These are phyloP conservation scores for Candida freyschussii DNA, from an alignment of 1,139 yeast genomes.

Conservation along the genomic window DNA sequence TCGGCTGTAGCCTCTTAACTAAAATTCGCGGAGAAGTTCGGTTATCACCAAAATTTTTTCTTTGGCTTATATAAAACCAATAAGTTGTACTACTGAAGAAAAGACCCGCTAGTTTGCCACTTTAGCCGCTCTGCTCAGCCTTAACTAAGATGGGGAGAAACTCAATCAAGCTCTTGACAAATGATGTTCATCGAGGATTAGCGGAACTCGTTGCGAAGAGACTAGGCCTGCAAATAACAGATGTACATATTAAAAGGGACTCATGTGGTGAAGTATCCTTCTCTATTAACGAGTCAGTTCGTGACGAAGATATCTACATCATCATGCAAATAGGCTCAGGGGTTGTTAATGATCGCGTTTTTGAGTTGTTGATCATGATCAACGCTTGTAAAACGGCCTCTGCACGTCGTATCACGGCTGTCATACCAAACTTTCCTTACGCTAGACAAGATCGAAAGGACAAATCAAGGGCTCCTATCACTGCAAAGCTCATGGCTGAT, in stretches of 20 bases:
- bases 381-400: conserved; percentile 95
- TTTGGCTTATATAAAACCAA: too few relatives aligned
- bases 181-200: conserved; percentile 82
- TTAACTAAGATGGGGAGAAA: conserved; percentile 58
- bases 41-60: neutral
- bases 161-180: conserved; percentile 82
- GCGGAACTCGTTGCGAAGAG: conserved; percentile 79
- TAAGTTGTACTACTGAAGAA: too few relatives aligned
- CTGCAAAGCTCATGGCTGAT: conserved; percentile 94
- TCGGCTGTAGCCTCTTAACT: too few relatives aligned
- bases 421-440: conserved; percentile 92
- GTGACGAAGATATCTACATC: conserved; percentile 94
- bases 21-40: neutral
- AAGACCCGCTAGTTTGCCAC: too few relatives aligned
- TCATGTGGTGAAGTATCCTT: conserved; percentile 87
- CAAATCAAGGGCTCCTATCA: conserved; percentile 93
- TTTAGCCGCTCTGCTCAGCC: too few relatives aligned
- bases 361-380: conserved; percentile 86
- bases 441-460: conserved; percentile 98
- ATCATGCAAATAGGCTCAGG: conserved; percentile 90
- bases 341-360: conserved; percentile 78
- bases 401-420: conserved; percentile 92
- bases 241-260: conserved; percentile 63
- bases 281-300: conserved; percentile 88
- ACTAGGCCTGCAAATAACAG: conserved; percentile 59